Evolutionary conservation across 192 early-diverging fungal species (phyloP), one percentile per base, ranked within the genome.

Genomic region (Podila horticola): DNA sequence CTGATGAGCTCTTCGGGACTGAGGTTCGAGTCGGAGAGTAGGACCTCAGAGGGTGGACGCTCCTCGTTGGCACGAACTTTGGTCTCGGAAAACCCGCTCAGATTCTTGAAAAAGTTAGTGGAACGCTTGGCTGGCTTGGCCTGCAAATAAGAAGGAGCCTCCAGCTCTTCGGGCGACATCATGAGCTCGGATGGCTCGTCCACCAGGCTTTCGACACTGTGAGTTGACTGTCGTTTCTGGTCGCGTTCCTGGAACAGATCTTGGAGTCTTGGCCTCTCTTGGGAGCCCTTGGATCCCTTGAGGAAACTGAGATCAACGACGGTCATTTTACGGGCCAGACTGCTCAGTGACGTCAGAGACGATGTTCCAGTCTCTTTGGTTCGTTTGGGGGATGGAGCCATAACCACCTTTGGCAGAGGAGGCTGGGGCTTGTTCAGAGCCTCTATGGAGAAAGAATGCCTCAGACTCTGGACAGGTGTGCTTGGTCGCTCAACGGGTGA

Each of bases 371-470:
- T 28, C n/a, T 28, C 12, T 62, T 68, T 36, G 31, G 52, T 50
- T 51, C 62, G 19, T 64, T 65, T 41, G 36, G 20, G 11, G 52
- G 51, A 15, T 64, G 36, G 8, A 3, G 33, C 5, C 19, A 11
- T 17, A n/a, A 57, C 15, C 3, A 28, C 49, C 24, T 57, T 17
- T 20, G 77, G 77, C 19, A 81, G n/a, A 1, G 77, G 71, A 15
- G 77, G 77, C 24, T 81, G 77, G 22, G 77, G 77, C 45, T 81
- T 81, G 58, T 81, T 73, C 11, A 81, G 34, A 11, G 68, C 52
- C 26, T 81, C 77, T 20, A 55, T 28, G 4, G 77, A 81, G 7
- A 81, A 57, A 2, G 72, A 66, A 28, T 50, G 67, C 30, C 77
- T 34, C 6, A 81, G 48, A 6, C 61, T 31, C 45, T 66, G 29